Evolutionary conservation across 129 eudicot genomes (phyloP), one percentile per base, ranked within the genome.

Genomic region (Flaveria bidentis): DNA sequence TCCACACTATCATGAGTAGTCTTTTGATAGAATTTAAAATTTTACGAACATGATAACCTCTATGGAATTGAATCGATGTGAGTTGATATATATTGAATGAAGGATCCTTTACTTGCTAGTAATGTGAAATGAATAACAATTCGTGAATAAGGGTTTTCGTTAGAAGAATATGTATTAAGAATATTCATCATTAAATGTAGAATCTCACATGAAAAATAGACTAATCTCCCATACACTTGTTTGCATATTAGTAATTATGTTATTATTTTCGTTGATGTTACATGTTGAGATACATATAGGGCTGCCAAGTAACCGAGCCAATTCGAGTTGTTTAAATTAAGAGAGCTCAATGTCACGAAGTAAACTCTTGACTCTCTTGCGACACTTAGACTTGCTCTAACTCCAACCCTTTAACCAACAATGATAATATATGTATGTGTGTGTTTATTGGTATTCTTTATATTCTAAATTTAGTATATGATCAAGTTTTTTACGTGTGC

Each of bases 131-230:
- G 68, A 44, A 73, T 57, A 56, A 57, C 15, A 56, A 20, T 33
- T 41, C 51, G 39, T 72, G 63, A 51, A 39, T 13, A 10, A 72
- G 33, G 11, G 22, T 33, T n/a, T 36, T 55, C 47, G 12, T 20
- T 55, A 52, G 76, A 56, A 72, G 64, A 55, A 55, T 72, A 39
- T 72, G 45, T n/a, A 41, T 17, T 8, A 39, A 8, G 26, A 41
- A 18, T 45, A 25, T 68, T 68, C 20, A 18, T 36, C 46, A 18
- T 5, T n/a, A 17, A 14, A 41, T 41, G 28, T n/a, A 67, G 30
- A 22, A 5, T 13, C 15, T 41, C 28, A 3, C 72, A 2, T 67
- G 52, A 67, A 67, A 45, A 67, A 4, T 3, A 67, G 13, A 50
- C 17, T 50, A n/a, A 50, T 50, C 18, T 50, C 20, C n/a, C 18